These are phyloP conservation scores for Lachancea dasiensis DNA, from an alignment of 805 yeast genomes.

Conservation along the genomic window DNA sequence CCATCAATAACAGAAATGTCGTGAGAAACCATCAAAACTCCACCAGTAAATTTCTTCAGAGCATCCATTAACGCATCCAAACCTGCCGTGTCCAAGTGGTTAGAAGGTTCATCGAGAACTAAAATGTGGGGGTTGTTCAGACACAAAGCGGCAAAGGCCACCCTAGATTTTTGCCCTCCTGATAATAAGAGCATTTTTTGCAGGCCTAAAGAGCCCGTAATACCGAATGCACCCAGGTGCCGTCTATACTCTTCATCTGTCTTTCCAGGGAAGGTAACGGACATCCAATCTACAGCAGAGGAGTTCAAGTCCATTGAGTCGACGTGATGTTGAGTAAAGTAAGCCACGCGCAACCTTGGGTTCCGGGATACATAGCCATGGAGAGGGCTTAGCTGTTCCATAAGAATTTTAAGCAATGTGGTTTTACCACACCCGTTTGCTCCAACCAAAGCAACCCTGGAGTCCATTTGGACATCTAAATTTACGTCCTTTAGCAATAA, in stretches of 20 bases:
- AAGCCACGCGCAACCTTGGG: constrained; percentile 85
- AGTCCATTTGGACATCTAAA: constrained; percentile 85
- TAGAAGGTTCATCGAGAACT: constrained; percentile 94
- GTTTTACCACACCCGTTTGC: constrained; percentile 99
- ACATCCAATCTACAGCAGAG: constrained; percentile 94
- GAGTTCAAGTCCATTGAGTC: constrained; percentile 87
- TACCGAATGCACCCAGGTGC: constrained; percentile 94
- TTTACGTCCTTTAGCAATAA: constrained; percentile 72
- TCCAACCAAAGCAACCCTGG: constrained; percentile 95
- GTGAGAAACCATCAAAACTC: constrained; percentile 95
- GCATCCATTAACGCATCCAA: constrained; percentile 93
- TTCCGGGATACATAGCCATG: constrained; percentile 76
- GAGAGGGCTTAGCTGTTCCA: constrained; percentile 70
- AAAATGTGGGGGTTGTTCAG: constrained; percentile 84
- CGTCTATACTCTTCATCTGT: constrained; percentile 96
- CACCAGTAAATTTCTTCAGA: constrained; percentile 82
- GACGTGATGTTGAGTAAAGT: constrained; percentile 97
- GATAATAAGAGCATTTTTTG: constrained; percentile 86
- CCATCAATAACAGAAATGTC: constrained; percentile 86
- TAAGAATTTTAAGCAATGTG: constrained; percentile 77
- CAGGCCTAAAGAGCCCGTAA: constrained; percentile 87
- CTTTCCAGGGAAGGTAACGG: constrained; percentile 82
- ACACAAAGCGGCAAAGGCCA: constrained; percentile 94
- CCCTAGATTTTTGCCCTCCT: constrained; percentile 98
- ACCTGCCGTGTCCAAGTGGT: constrained; percentile 97